Evolutionary conservation across 352 stramenopile species (phyloP), one percentile per base, ranked within the genome.

Genomic region (Pythium volutum): DNA sequence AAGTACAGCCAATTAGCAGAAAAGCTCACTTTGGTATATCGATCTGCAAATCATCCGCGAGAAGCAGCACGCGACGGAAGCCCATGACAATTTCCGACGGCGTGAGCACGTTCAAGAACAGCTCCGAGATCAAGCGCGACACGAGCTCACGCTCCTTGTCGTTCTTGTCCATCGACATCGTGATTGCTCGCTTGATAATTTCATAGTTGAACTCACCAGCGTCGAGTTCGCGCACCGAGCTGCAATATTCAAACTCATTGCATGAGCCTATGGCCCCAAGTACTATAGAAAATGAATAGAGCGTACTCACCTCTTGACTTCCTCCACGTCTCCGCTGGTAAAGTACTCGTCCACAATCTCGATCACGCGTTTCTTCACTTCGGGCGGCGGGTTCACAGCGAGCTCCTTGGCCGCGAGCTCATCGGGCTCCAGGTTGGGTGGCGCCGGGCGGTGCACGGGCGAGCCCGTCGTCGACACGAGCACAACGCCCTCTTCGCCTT

Each of bases 31-130:
- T 97, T 69, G 65, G 97, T 84, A 88, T 97, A 64, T 99, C 97
- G 51, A 99, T 96, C 60, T 91, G 79, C 58, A 99, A 82, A 68
- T 99, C 97, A 34, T 98, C 93, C 9, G 98, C 84, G 10, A 95
- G 81, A 61, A 99, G 84, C 47, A 99, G 82, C 29, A 99, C 82
- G 25, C 96, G 84, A 61, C 98, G 93, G 69, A 99, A 99, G 26
- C 97, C 98, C 72, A 91, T 91, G 27, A 83, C 69, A 49, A 96
- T 82, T 65, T 94, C 76, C 27, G 78, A 76, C 3, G 81, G 80
- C 31, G 82, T 91, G 9, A 96, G 63, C 6, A 84, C 83, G 55
- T 94, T 88, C 56, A 98, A 81, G 69, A 98, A 98, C 42, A 98
- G 73, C 60, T 91, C 87, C 27, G 93, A 97, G 53, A 99, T 82